phyloP scores from a whole-genome alignment of 495 filamentous ascomycete species.

The Penicillium arizonense region DNA sequence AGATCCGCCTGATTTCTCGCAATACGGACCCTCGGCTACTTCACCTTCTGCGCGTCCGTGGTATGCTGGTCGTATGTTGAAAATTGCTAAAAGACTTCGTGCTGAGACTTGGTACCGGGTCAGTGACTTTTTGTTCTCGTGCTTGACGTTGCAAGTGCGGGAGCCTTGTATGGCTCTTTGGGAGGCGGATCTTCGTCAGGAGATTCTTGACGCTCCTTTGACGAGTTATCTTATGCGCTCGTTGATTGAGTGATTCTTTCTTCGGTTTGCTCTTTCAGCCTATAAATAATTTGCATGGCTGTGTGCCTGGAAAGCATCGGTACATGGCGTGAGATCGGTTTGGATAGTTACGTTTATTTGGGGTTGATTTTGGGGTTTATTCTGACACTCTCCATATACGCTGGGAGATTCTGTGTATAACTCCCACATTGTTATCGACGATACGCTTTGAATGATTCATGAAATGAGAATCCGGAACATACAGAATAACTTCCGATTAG shows the following conservation, averaged over 20 bases:
- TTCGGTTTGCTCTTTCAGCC: background rate
- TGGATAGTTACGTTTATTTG: background rate
- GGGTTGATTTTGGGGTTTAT: background rate
- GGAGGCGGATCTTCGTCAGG: slow-evolving; percentile 32
- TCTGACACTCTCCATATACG: slow-evolving; percentile 1
- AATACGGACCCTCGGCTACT: slow-evolving; percentile 26
- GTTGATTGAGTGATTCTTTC: slow-evolving; percentile 12
- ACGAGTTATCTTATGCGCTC: slow-evolving; percentile 38
- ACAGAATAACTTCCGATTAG: too few species aligned
- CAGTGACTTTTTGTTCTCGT: slow-evolving; percentile 33
- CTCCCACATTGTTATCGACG: too few species aligned
- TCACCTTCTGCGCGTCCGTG: slow-evolving; percentile 36
- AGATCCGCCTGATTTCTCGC: slow-evolving; percentile 25
- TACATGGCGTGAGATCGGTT: background rate
- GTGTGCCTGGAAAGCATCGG: background rate
- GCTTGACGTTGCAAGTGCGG: slow-evolving; percentile 29
- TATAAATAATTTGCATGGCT: background rate
- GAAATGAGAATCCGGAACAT: too few species aligned
- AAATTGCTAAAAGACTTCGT: slow-evolving; percentile 39
- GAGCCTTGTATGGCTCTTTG: slow-evolving; percentile 21
- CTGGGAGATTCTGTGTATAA: background rate
- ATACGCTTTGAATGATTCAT: too few species aligned
- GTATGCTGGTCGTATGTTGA: slow-evolving; percentile 43
- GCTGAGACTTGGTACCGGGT: slow-evolving; percentile 31
- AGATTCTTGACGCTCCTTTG: slow-evolving; percentile 35